These are phyloP conservation scores for Solanum pinnatisectum DNA, from an alignment of 257 asterid genomes.

Conservation along the genomic window DNA sequence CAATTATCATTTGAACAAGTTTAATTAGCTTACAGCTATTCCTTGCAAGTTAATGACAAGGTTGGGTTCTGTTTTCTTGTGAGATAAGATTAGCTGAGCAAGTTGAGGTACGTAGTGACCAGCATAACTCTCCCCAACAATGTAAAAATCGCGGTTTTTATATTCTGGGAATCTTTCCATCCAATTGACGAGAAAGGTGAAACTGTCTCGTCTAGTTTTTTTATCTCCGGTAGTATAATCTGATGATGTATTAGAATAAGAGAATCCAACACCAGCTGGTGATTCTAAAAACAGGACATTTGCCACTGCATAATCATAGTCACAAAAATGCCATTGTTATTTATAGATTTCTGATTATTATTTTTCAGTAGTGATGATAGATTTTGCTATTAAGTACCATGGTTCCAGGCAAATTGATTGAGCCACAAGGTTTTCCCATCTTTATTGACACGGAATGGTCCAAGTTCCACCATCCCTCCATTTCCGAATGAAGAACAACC, in stretches of 20 bases:
- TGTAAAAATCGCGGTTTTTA: conserved; percentile 5
- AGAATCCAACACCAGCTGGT: conserved; percentile 18
- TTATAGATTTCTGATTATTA: background rate
- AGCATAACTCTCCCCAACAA: conserved; percentile 13
- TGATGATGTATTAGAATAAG: conserved; percentile 12
- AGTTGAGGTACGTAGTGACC: conserved; percentile 12
- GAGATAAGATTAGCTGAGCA: conserved; percentile 2
- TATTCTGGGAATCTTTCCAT: conserved; percentile 9
- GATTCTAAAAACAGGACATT: conserved; percentile 11
- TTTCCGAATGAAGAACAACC: conserved; percentile 11
- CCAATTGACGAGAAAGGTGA: conserved; percentile 7
- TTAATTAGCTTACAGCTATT: background rate
- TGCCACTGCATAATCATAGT: background rate
- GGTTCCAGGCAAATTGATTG: conserved; percentile 9
- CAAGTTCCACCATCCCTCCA: conserved; percentile 14
- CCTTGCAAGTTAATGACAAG: conserved; percentile 6
- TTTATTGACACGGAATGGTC: conserved; percentile 13
- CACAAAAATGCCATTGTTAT: background rate
- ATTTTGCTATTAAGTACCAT: background rate
- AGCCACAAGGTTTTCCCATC: conserved; percentile 6
- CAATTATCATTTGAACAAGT: background rate
- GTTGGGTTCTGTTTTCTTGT: background rate
- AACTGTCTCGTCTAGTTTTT: background rate
- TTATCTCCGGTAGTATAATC: conserved; percentile 4
- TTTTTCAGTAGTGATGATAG: background rate